These are phyloP conservation scores for Xerocomellus intermedius DNA, from an alignment of 768 basidiomycete species.

Conservation along the genomic window DNA sequence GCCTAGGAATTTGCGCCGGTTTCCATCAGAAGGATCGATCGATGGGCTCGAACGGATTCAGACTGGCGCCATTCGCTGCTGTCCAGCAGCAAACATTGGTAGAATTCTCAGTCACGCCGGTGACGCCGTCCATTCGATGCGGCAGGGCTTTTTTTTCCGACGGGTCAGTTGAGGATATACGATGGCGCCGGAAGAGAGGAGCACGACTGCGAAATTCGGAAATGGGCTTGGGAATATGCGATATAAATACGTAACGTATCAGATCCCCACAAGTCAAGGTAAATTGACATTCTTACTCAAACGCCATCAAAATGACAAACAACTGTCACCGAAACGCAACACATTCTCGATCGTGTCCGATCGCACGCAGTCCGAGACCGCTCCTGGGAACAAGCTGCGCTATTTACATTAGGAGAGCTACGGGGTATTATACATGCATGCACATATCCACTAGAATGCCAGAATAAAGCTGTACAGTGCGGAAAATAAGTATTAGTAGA, in stretches of 20 bases:
- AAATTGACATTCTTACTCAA: conserved; percentile 33
- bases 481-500: conserved; percentile 35
- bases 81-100: background rate
- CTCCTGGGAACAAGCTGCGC: conserved; percentile 10
- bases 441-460: conserved; percentile 39
- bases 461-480: conserved; percentile 35
- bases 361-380: conserved; percentile 3
- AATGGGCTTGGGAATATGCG: conserved; percentile 4
- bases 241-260: conserved; percentile 26
- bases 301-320: conserved; percentile 32
- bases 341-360: conserved; percentile 14
- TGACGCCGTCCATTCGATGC: background rate
- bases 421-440: conserved; percentile 38
- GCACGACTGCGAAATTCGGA: conserved; percentile 11
- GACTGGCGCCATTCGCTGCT: conserved; percentile 9
- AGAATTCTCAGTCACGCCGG: conserved; percentile 3
- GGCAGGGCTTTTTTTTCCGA: conserved; percentile 4
- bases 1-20: conserved; percentile 13
- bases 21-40: conserved; percentile 35
- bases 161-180: conserved; percentile 3
- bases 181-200: conserved; percentile 14
- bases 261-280: conserved; percentile 30
- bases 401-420: conserved; percentile 34
- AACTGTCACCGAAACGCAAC: conserved; percentile 11
- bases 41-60: conserved; percentile 20